phyloP scores from a whole-genome alignment of 805 yeast genomes.

The Candida sithepensis region DNA sequence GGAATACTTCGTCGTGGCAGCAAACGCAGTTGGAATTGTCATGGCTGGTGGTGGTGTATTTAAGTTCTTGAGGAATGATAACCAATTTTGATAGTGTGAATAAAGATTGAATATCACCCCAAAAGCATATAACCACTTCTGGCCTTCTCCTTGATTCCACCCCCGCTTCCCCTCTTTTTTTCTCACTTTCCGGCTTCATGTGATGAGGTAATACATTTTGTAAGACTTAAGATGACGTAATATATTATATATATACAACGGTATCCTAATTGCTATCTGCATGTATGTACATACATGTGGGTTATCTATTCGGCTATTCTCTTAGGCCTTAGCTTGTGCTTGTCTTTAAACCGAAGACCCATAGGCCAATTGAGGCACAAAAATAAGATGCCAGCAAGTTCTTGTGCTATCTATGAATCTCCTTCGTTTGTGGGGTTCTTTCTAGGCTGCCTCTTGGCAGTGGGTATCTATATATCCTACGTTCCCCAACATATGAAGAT shows the following conservation, averaged over 20 bases:
- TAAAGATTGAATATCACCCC: too few relatives aligned
- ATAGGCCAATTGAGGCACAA: too few relatives aligned
- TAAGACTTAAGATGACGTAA: too few relatives aligned
- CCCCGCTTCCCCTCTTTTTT: background rate
- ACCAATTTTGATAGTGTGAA: too few relatives aligned
- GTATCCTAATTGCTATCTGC: too few relatives aligned
- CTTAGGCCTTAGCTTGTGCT: too few relatives aligned
- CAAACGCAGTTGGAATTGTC: conserved; percentile 80
- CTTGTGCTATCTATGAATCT: conserved; percentile 42
- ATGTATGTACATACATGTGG: too few relatives aligned
- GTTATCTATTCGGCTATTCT: too few relatives aligned
- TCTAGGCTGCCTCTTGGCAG: conserved; percentile 50
- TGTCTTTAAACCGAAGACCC: too few relatives aligned
- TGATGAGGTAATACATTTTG: background rate
- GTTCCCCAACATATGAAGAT: conserved; percentile 72
- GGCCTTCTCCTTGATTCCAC: background rate
- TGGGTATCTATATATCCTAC: conserved; percentile 69
- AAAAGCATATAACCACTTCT: too few relatives aligned
- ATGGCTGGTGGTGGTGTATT: conserved; percentile 10
- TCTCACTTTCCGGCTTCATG: background rate
- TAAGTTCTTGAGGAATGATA: too few relatives aligned
- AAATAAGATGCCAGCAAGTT: conserved; percentile 3
- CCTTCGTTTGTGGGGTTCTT: conserved; percentile 49
- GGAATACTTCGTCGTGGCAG: conserved; percentile 72
- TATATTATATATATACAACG: too few relatives aligned